A percentile compares a stretch with the other conserved stretches of the same genome.
Evolutionary conservation across 129 eudicot genomes (phyloP).

Genomic region (Lonicera japonica): DNA sequence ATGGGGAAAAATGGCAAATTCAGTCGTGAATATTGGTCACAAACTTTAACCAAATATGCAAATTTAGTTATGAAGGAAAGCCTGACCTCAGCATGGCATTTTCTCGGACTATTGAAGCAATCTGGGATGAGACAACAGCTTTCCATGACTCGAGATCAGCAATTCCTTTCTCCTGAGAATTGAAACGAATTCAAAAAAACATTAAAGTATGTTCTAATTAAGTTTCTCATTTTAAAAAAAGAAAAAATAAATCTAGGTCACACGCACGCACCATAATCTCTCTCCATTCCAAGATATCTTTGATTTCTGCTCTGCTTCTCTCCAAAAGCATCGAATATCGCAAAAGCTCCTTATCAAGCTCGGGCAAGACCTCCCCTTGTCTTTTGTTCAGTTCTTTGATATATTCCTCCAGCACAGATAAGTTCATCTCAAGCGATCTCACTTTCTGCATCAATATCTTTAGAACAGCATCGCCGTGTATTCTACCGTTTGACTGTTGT

Average conservation of each 20-base stretch:
- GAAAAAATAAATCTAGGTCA: not conserved
- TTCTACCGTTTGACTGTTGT: slow-evolving; percentile 51
- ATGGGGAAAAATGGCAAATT: too few species aligned
- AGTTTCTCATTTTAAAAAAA: slow-evolving; percentile 2
- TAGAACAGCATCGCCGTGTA: slow-evolving; percentile 77
- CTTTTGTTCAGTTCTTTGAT: slow-evolving; percentile 61
- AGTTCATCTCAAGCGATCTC: slow-evolving; percentile 60
- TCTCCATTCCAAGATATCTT: slow-evolving; percentile 65
- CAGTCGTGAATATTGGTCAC: too few species aligned
- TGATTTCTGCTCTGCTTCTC: slow-evolving; percentile 48
- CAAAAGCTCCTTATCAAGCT: slow-evolving; percentile 50
- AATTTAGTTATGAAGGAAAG: not conserved
- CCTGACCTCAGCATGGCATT: slow-evolving; percentile 68
- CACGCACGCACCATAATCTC: slow-evolving; percentile 45
- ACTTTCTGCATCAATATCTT: slow-evolving; percentile 91
- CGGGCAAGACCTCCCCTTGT: slow-evolving; percentile 62
- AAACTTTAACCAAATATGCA: not conserved
- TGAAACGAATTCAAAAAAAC: not conserved
- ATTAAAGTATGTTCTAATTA: not conserved
- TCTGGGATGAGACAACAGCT: slow-evolving; percentile 44
- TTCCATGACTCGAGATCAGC: slow-evolving; percentile 71
- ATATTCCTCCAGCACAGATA: slow-evolving; percentile 69
- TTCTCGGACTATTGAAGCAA: slow-evolving; percentile 52
- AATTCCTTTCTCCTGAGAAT: slow-evolving; percentile 56
- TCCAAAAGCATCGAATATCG: slow-evolving; percentile 51